phyloP scores from a whole-genome alignment of 164 flowering plant genomes.

The Vitis rotundifolia region DNA sequence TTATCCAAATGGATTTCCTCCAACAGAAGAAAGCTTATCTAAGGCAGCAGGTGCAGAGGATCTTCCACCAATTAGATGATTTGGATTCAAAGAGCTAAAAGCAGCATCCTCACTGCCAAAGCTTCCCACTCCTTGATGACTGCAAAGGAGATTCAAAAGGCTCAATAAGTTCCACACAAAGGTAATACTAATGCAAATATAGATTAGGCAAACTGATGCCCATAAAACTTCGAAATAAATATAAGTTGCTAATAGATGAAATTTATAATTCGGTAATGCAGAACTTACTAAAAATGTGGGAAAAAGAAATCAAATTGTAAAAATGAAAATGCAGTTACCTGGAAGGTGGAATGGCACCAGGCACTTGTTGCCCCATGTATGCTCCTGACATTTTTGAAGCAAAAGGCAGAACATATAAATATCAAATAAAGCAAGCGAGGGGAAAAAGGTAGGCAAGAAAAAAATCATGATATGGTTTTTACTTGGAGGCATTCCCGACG shows the following conservation, averaged over 20 bases:
- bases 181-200: neutral
- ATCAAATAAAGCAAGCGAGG: neutral
- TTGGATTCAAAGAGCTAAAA: conserved; percentile 21
- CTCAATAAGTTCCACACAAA: neutral
- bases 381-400: conserved; percentile 26
- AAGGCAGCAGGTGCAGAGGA: conserved; percentile 34
- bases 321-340: conserved; percentile 23
- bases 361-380: conserved; percentile 33
- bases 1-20: conserved; percentile 81
- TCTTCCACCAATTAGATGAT: conserved; percentile 26
- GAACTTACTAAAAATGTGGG: neutral
- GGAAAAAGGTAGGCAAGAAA: neutral
- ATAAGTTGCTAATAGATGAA: no score
- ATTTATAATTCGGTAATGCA: no score
- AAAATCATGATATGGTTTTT: conserved; percentile 12
- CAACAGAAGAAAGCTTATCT: conserved; percentile 39
- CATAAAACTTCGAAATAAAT: no score
- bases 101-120: conserved; percentile 22
- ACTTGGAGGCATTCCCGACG: conserved; percentile 44
- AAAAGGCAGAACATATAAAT: neutral
- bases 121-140: conserved; percentile 36
- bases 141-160: conserved; percentile 14
- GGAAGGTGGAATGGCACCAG: conserved; percentile 23
- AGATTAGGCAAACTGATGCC: no score
- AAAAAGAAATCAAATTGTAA: neutral